These are phyloP conservation scores for Vaccinium myrtillus DNA, from an alignment of 148 eudicot genomes.

Conservation along the genomic window DNA sequence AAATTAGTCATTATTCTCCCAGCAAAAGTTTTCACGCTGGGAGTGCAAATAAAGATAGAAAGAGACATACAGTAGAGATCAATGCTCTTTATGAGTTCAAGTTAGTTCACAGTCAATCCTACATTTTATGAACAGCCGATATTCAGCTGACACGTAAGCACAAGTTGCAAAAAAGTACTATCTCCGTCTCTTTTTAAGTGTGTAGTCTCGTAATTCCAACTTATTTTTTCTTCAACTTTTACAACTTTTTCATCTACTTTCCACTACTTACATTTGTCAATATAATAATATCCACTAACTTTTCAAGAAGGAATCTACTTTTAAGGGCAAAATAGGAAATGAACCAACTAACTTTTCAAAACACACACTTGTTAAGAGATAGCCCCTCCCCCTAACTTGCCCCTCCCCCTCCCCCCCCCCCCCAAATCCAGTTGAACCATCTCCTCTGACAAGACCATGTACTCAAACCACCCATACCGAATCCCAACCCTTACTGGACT, in stretches of 20 bases:
- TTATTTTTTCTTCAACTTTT: no score
- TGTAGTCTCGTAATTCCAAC: no score
- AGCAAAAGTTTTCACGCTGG: not conserved
- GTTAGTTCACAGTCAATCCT: not conserved
- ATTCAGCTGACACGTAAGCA: not conserved
- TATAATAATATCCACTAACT: no score
- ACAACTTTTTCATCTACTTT: no score
- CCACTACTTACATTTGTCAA: no score
- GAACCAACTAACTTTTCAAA: no score
- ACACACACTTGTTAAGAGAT: no score
- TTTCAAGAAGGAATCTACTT: no score
- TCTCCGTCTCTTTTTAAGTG: no score
- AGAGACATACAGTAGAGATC: not conserved
- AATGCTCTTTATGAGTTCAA: not conserved
- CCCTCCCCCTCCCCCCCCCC: not conserved
- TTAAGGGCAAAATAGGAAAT: no score
- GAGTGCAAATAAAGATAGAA: constrained; percentile 2
- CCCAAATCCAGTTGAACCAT: not conserved
- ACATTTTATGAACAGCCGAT: not conserved
- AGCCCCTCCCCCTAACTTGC: not conserved
- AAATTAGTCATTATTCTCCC: not conserved
- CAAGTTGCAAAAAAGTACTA: not conserved
- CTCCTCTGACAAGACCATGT: not conserved
- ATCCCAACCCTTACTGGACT: not conserved
- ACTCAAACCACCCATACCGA: not conserved